These are phyloP conservation scores for Laburnicola sp. DNA, from an alignment of 2,329 filamentous ascomycete genomes.

Conservation along the genomic window DNA sequence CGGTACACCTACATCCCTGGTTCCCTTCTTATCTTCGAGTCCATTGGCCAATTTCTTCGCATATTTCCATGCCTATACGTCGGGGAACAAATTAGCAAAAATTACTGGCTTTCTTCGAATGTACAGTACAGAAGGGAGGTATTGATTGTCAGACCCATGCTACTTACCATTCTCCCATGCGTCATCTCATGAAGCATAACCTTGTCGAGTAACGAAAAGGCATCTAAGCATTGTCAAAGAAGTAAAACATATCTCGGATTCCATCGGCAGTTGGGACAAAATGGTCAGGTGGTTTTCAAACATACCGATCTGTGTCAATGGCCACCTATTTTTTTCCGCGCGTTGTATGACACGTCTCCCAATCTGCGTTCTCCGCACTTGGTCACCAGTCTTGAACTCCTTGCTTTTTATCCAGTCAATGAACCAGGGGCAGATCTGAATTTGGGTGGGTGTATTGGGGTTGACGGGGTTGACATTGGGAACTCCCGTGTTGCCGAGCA, in stretches of 20 bases:
- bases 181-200: constrained; percentile 22
- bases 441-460: constrained; percentile 9
- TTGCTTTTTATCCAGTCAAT: constrained; percentile 16
- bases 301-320: constrained; percentile 15
- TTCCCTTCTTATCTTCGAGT: no score
- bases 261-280: no score
- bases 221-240: constrained; percentile 7
- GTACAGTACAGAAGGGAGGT: no score
- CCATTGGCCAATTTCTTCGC: not conserved
- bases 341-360: constrained; percentile 9
- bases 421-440: constrained; percentile 20
- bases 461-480: no score
- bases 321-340: not conserved
- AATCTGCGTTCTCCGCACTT: constrained; percentile 7
- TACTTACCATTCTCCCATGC: constrained; percentile 4
- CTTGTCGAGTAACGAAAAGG: constrained; percentile 15
- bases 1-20: no score
- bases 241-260: not conserved
- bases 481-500: no score
- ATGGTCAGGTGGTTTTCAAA: not conserved
- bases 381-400: constrained; percentile 7
- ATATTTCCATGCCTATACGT: not conserved
- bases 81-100: no score
- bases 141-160: no score
- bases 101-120: no score